Percentiles rank a stretch among this genome's conserved stretches.
Conservation (phyloP, 2,329 filamentous ascomycete species). For the Bipolaris sorokiniana region DNA sequence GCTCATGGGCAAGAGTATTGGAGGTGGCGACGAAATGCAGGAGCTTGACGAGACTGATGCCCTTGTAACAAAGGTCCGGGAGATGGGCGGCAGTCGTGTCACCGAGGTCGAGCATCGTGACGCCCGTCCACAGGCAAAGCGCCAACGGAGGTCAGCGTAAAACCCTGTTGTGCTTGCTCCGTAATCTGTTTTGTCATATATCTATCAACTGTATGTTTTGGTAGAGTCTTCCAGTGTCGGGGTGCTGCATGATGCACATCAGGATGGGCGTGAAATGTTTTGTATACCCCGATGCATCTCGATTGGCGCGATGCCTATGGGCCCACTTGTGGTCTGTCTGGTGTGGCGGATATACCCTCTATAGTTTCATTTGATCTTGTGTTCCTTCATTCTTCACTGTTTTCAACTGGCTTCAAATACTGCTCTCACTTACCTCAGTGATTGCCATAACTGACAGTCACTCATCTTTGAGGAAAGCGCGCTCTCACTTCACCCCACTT, state of each 20-base stretch:
- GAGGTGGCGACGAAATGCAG: slow-evolving; percentile 85
- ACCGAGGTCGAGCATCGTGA: slow-evolving; percentile 38
- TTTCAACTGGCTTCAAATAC: background rate
- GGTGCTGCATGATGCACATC: background rate
- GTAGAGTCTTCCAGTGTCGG: background rate
- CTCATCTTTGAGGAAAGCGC: background rate
- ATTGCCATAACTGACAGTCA: background rate
- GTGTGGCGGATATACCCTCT: slow-evolving; percentile 25
- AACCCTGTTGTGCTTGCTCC: background rate
- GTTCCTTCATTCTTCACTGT: background rate
- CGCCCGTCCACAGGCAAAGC: slow-evolving; percentile 18
- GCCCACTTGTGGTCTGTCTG: slow-evolving; percentile 4
- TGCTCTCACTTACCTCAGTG: background rate
- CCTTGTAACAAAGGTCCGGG: slow-evolving; percentile 73
- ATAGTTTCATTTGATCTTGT: slow-evolving; percentile 15
- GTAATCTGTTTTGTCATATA: slow-evolving; percentile 2
- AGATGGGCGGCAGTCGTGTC: slow-evolving; percentile 73
- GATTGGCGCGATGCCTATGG: slow-evolving; percentile 10
- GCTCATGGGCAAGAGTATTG: slow-evolving; percentile 85
- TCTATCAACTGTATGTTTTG: background rate
- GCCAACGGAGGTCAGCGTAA: slow-evolving; percentile 12
- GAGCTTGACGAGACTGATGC: slow-evolving; percentile 67
- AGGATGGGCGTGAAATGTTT: background rate
- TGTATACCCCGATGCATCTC: slow-evolving; percentile 17
- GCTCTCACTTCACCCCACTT: background rate